Evolutionary conservation across 1,139 yeast species (phyloP), one percentile per base, ranked within the genome.

Genomic region (Yueomyces sp.): DNA sequence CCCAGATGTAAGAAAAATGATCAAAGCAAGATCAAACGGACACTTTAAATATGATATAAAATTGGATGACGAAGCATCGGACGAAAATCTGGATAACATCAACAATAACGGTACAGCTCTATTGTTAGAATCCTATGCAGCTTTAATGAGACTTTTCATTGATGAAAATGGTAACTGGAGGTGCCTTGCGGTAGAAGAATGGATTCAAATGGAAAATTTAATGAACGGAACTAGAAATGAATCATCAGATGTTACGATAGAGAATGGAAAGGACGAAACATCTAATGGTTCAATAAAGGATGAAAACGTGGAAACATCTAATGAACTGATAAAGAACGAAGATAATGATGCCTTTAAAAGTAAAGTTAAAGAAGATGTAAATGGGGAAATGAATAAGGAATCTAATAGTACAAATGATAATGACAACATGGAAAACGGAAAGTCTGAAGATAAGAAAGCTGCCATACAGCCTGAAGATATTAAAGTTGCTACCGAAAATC

Each of bases 121-220:
- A 30, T 33, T 57, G 1, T 47, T 60, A 2, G 64, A 60, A 40
- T 44, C 51, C n/a, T 54, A 59, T 40, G 48, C 50, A 26, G 51
- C 57, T 45, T 47, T 46, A 46, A 50, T 46, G 41, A 51, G 59
- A 36, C 48, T 54, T 32, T 54, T 60, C 36, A 50, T 57, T 4
- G 49, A 56, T 43, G 64, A 62, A 42, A 51, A 51, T n/a, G 63
- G 64, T 8, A 62, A 60, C 27, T 64, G 64, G 56, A 55, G 51
- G 6, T 55, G 59, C 27, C 47, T 55, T 8, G 64, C 64, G 1
- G 57, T 57, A 11, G 67, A 61, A 12, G 57, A 57, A 36, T 56
- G 59, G 57, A 41, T 48, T 31, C 56, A 48, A 8, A 57, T 50
- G 9, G 50, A 42, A 2, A 8, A 6, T 29, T 2, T 2, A 6